Base-by-base conservation (phyloP, 305 asterid genomes). In the Fraxinus ornus region DNA sequence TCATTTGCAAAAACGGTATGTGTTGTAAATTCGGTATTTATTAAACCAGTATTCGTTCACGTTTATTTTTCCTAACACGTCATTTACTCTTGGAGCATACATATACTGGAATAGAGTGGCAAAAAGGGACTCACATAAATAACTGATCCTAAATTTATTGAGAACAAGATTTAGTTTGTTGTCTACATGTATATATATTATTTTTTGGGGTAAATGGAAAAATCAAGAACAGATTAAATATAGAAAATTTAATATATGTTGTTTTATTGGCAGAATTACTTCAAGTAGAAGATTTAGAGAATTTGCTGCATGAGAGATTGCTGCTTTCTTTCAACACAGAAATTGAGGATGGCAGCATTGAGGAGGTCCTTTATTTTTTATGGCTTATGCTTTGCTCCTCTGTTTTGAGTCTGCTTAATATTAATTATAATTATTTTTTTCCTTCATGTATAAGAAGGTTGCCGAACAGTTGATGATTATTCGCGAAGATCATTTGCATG, bases 291-390 rank as follows among this genome's bases (percentile, higher is more conserved):
- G 87, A 89, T 15, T 81, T 87, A 76, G 90, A 87, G 86, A 85
- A 76, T 81, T 80, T 87, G 86, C 80, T 89, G 79, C 87, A 89
- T 80, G 92, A 89, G 52, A 89, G 86, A 33, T 75, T 89, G 87
- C 60, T 89, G 41, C 90, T 89, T 71, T 82, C 87, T 70, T 89
- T 89, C 88, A 89, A 87, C 86, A 89, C 92, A 30, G 92, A 89
- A 83, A 87, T 89, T 71, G 90, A 89, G 74, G 92, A 89, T 87
- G 90, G 92, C 75, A 89, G 90, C 78, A 87, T 89, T 55, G 92
- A 89, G 68, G 85, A 89, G 89, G 92, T 89, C 55, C 13, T 74
- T 79, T 76, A 7, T 15, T 36, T 60, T 74, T 32, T 66, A 37
- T 75, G 35, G 19, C 17, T 8, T 26, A 37, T 19, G 22, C 28